Conservation (phyloP, 1,284 basidiomycete genomes). For the Mycosarcoma mackinlayi region DNA sequence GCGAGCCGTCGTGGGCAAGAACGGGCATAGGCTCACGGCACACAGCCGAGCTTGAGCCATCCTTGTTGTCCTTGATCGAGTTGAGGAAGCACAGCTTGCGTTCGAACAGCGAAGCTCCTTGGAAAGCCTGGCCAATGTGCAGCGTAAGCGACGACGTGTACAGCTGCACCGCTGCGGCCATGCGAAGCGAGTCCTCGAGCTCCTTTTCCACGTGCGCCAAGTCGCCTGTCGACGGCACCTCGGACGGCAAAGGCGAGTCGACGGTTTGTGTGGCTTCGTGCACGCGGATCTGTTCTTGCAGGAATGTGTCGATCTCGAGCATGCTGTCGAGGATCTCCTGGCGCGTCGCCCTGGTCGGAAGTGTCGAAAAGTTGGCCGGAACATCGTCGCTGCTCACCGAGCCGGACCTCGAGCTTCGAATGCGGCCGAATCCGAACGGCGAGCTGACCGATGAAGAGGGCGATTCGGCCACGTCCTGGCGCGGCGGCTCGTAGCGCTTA, state of each 20-base stretch:
- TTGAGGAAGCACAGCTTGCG: constrained; percentile 65
- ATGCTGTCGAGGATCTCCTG: constrained; percentile 60
- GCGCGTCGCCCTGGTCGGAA: constrained; percentile 47
- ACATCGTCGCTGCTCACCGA: constrained; percentile 37
- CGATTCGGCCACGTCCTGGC: constrained; percentile 19
- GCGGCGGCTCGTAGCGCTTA: constrained; percentile 20
- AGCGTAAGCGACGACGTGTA: constrained; percentile 62
- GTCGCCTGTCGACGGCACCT: constrained; percentile 33
- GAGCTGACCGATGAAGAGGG: constrained; percentile 28
- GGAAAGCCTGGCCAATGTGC: constrained; percentile 63
- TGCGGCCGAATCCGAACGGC: constrained; percentile 38
- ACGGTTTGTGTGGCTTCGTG: constrained; percentile 34
- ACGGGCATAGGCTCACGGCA: constrained; percentile 60
- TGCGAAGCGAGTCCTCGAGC: constrained; percentile 52
- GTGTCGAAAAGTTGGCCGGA: constrained; percentile 38
- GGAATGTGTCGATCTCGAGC: constrained; percentile 54
- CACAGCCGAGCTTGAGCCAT: constrained; percentile 31
- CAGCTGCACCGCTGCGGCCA: constrained; percentile 58
- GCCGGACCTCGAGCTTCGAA: constrained; percentile 26
- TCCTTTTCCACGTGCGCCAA: constrained; percentile 52
- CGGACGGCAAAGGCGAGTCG: constrained; percentile 32
- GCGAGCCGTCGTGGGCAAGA: constrained; percentile 23
- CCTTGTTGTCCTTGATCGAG: constrained; percentile 55
- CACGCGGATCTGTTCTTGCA: constrained; percentile 58
- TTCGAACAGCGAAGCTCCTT: constrained; percentile 62